Base-by-base conservation (phyloP, 2,329 filamentous ascomycete genomes). In the Blastomyces emzantsi region DNA sequence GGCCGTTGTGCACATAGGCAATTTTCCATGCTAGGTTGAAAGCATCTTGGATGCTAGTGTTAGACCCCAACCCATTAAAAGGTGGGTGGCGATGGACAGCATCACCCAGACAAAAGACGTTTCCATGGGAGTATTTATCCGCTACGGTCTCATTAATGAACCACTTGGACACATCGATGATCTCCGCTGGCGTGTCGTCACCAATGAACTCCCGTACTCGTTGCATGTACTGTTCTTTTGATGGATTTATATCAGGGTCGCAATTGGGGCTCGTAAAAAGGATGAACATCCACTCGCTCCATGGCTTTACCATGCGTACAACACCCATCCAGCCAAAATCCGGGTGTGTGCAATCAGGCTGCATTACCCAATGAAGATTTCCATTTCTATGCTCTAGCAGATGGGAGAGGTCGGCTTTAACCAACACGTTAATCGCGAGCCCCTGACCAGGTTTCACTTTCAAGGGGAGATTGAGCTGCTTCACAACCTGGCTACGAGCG, bases 221-320 rank as follows among this genome's bases (percentile, higher is more conserved):
- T 36, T 73, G 67, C 3, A 79, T 55, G 66, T 81, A 83, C 68
- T 84, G 78, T 7, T 81, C 81, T 1, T 76, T 65, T 0, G 77
- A 76, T 0, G 81, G 79, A n/a, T 75, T 74, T 64, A 77, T 78
- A 73, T 22, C 71, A 0, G 66, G 51, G 41, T 69, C 66, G 19
- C 64, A 66, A 39, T 66, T 65, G 2, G 63, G 76, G 9, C 70
- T 69, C 0, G 82, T 79, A 19, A 86, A 74, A 19, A 85, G 70
- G 63, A 84, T 82, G 55, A 83, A 82, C 74, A 84, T 78, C 84
- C 84, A 88, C 74, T 87, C 82, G 66, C 82, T 70, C 85, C 85
- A 87, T 0, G 84, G 81, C 73, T 82, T 84, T 4, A 87, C 83
- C 84, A 87, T 87, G 30, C 85, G 76, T 2, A 81, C 75, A 66